These are phyloP conservation scores for Odonthalia washingtoniensis DNA, from an alignment of 31 red algal genomes.

Conservation along the genomic window DNA sequence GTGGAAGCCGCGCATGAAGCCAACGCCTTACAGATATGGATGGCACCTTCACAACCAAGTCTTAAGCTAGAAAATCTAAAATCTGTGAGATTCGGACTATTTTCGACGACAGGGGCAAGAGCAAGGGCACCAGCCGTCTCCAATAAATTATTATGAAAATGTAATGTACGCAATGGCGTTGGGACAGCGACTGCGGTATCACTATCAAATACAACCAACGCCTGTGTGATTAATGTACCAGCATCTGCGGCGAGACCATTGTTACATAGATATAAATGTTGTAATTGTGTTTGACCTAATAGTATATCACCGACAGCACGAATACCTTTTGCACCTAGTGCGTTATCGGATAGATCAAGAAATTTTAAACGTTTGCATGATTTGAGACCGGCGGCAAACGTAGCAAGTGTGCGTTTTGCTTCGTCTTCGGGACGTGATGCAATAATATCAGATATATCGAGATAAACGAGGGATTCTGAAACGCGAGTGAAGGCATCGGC, in stretches of 20 bases:
- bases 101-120: slow-evolving; percentile 79
- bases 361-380: slow-evolving; percentile 46
- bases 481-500: slow-evolving; percentile 50
- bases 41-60: slow-evolving; percentile 73
- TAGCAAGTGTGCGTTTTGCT: slow-evolving; percentile 70
- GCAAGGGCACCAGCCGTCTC: slow-evolving; percentile 77
- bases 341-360: slow-evolving; percentile 91
- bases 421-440: slow-evolving; percentile 89
- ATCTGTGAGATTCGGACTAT: slow-evolving; percentile 67
- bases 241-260: slow-evolving; percentile 95
- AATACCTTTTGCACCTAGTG: slow-evolving; percentile 93
- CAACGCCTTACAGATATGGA: slow-evolving; percentile 67
- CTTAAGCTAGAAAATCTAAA: slow-evolving; percentile 85
- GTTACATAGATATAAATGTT: slow-evolving; percentile 72
- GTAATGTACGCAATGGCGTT: slow-evolving; percentile 62
- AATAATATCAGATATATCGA: slow-evolving; percentile 90
- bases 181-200: slow-evolving; percentile 36
- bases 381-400: slow-evolving; percentile 59
- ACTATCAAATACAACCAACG: slow-evolving; percentile 39
- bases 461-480: slow-evolving; percentile 31
- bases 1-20: slow-evolving; percentile 21
- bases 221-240: slow-evolving; percentile 59
- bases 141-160: slow-evolving; percentile 94
- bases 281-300: slow-evolving; percentile 49
- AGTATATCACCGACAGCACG: slow-evolving; percentile 67